Evolutionary conservation across 2,329 filamentous ascomycete genomes (phyloP).

Genomic region (Phyllosticta citribraziliensis): DNA sequence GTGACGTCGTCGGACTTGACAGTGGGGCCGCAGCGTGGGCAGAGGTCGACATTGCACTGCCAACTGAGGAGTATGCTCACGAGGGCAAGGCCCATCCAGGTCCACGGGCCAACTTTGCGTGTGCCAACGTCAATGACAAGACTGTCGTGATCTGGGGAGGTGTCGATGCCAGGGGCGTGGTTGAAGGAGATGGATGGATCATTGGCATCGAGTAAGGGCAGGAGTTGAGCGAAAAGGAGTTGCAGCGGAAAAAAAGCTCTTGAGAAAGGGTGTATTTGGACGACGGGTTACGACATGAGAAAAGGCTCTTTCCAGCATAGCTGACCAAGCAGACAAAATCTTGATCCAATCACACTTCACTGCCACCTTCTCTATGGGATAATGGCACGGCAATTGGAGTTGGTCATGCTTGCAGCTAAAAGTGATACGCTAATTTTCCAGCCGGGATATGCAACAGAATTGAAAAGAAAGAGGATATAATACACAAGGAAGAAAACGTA

Average conservation of each 20-base stretch:
- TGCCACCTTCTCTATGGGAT: too few species aligned
- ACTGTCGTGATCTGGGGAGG: conserved; percentile 35
- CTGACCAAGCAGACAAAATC: too few species aligned
- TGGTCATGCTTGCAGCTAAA: too few species aligned
- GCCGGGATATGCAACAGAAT: background rate
- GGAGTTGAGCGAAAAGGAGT: background rate
- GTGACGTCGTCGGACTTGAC: conserved; percentile 30
- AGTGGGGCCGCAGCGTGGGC: conserved; percentile 33
- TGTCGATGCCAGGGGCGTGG: conserved; percentile 32
- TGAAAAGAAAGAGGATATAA: background rate
- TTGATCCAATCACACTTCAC: too few species aligned
- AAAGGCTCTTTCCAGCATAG: too few species aligned
- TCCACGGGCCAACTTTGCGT: conserved; percentile 32
- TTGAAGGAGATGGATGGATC: conserved; percentile 37
- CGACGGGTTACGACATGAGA: too few species aligned
- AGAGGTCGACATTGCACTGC: conserved; percentile 31
- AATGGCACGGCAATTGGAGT: too few species aligned
- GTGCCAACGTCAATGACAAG: conserved; percentile 28
- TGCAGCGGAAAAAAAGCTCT: background rate
- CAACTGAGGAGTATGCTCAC: conserved; percentile 22
- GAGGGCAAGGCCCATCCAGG: conserved; percentile 37
- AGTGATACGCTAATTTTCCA: background rate
- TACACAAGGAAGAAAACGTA: background rate
- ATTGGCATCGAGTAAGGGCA: conserved; percentile 24
- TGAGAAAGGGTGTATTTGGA: too few species aligned